A percentile compares a stretch with the other conserved stretches of the same genome.
phyloP scores from a whole-genome alignment of 2,329 filamentous ascomycete species.

The Penicillium paneum region DNA sequence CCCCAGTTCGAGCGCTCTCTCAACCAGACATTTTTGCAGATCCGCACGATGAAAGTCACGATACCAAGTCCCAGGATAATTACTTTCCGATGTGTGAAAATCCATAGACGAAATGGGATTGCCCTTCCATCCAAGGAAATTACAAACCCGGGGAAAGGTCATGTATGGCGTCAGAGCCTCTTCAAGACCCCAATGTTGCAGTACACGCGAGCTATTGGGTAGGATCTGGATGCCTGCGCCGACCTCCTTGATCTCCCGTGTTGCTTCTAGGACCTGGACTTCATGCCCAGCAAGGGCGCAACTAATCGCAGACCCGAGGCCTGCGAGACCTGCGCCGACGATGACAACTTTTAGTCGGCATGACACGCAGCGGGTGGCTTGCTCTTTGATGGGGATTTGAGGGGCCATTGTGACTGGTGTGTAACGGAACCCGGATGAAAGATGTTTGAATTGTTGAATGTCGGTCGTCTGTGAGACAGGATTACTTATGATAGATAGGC shows the following conservation, averaged over 20 bases:
- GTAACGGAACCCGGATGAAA: neutral
- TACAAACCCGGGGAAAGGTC: slow-evolving; percentile 45
- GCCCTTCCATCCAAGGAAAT: slow-evolving; percentile 55
- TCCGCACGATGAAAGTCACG: slow-evolving; percentile 57
- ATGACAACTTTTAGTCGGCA: slow-evolving; percentile 45
- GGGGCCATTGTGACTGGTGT: slow-evolving; percentile 31
- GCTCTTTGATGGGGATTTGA: slow-evolving; percentile 48
- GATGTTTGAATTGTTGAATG: neutral
- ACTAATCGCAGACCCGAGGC: slow-evolving; percentile 27
- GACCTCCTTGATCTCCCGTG: slow-evolving; percentile 27
- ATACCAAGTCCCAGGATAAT: slow-evolving; percentile 43
- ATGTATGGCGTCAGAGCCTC: slow-evolving; percentile 39
- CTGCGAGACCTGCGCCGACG: slow-evolving; percentile 28
- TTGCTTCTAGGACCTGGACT: slow-evolving; percentile 26
- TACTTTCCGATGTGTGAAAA: slow-evolving; percentile 42
- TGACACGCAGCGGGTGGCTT: slow-evolving; percentile 42
- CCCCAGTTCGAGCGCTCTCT: slow-evolving; percentile 49
- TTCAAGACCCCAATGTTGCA: slow-evolving; percentile 43
- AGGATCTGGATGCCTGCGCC: slow-evolving; percentile 31
- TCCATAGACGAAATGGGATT: slow-evolving; percentile 49
- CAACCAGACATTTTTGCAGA: slow-evolving; percentile 49
- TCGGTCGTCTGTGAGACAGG: neutral
- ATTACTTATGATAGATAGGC: slow-evolving; percentile 12
- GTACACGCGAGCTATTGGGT: slow-evolving; percentile 40
- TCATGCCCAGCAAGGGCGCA: slow-evolving; percentile 26